These are phyloP conservation scores for Fusarium udum DNA, from an alignment of 2,329 filamentous ascomycete genomes.

Conservation along the genomic window DNA sequence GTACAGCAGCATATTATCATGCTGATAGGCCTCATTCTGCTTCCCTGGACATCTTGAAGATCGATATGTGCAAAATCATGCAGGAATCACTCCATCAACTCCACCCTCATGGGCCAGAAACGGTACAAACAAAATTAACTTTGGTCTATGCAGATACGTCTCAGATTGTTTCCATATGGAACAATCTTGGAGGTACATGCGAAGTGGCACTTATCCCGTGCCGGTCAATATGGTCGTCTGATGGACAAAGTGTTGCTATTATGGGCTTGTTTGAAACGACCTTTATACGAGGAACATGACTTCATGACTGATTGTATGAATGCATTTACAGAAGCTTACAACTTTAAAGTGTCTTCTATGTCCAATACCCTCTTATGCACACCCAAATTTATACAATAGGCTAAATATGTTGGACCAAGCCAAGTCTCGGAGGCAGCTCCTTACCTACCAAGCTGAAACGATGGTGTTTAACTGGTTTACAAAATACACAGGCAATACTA, in stretches of 20 bases:
- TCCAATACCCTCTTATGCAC: background rate
- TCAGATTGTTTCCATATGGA: constrained; percentile 32
- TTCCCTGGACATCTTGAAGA: constrained; percentile 16
- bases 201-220: constrained; percentile 48
- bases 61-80: constrained; percentile 34
- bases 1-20: constrained; percentile 37
- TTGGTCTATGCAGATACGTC: constrained; percentile 47
- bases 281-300: constrained; percentile 15
- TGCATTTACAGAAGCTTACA: background rate
- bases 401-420: background rate
- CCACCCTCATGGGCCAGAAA: constrained; percentile 10
- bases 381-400: background rate
- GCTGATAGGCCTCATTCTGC: background rate
- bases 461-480: background rate
- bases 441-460: background rate
- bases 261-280: constrained; percentile 47
- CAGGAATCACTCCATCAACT: constrained; percentile 38
- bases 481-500: background rate
- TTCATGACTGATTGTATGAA: constrained; percentile 8
- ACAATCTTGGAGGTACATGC: background rate
- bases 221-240: constrained; percentile 48
- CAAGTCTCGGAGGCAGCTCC: background rate
- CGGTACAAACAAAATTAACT: constrained; percentile 38
- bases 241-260: constrained; percentile 46
- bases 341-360: background rate